phyloP scores from a whole-genome alignment of 306 rosid genomes.

The Malus sylvestris region DNA sequence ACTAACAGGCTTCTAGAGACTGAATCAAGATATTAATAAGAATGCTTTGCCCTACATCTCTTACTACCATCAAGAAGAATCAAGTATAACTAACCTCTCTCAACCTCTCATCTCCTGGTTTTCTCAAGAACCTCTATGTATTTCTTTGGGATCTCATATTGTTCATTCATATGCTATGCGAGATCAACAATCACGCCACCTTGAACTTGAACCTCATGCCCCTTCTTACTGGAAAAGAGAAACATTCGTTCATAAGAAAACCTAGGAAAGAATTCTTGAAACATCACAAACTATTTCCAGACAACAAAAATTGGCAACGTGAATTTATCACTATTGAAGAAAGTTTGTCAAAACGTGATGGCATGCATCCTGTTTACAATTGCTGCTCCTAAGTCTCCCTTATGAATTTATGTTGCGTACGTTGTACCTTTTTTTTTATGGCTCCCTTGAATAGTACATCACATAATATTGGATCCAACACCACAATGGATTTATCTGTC shows the following conservation, averaged over 20 bases:
- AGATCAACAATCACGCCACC: constrained; percentile 90
- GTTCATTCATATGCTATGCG: constrained; percentile 76
- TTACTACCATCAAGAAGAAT: not conserved
- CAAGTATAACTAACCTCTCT: not conserved
- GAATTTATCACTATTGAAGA: not conserved
- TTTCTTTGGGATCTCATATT: constrained; percentile 86
- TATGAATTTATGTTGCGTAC: constrained; percentile 84
- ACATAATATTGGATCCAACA: constrained; percentile 67
- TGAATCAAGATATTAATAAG: not conserved
- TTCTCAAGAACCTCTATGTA: constrained; percentile 85
- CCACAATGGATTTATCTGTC: constrained; percentile 46
- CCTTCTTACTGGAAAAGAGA: constrained; percentile 70
- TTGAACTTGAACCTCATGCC: constrained; percentile 79
- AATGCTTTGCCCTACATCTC: not conserved
- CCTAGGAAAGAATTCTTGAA: not conserved
- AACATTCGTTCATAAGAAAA: not conserved
- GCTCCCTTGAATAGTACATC: constrained; percentile 86
- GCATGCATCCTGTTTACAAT: constrained; percentile 82
- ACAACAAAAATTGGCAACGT: not conserved
- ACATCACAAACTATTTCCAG: not conserved
- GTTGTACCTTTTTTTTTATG: constrained; percentile 69
- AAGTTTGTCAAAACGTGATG: constrained; percentile 40
- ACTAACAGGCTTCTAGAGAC: not conserved
- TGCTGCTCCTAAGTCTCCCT: constrained; percentile 64
- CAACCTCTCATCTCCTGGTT: constrained; percentile 49